Conservation (phyloP, 768 basidiomycete species). For the Candolleomyces efflorescens region DNA sequence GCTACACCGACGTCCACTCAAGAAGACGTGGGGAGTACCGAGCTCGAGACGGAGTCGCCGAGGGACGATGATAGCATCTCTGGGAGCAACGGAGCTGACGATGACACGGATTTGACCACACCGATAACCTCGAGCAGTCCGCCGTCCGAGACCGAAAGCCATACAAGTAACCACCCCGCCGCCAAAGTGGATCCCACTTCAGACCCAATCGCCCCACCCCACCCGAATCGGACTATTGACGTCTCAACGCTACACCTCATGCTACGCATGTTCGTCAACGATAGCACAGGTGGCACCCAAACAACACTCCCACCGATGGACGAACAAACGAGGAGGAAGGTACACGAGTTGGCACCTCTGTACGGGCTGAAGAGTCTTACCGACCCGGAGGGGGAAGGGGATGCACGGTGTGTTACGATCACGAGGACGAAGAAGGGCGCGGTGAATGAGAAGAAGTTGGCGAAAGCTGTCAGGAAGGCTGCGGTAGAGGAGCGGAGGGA, state of each 20-base stretch:
- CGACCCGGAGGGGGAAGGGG: constrained; percentile 65
- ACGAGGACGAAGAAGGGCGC: constrained; percentile 60
- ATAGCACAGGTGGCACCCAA: constrained; percentile 44
- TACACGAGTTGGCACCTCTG: constrained; percentile 74
- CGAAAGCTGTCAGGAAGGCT: no score
- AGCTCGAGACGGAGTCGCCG: no score
- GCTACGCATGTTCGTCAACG: constrained; percentile 63
- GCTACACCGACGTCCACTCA: no score
- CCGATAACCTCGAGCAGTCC: constrained; percentile 50
- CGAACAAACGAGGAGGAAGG: constrained; percentile 61
- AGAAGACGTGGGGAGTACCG: no score
- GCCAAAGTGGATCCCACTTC: constrained; percentile 36
- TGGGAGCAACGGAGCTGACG: no score
- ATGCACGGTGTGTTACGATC: constrained; percentile 70
- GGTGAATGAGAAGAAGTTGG: no score
- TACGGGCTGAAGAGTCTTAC: constrained; percentile 79
- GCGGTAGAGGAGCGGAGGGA: constrained; percentile 60
- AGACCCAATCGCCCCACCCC: constrained; percentile 34
- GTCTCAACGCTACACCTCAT: constrained; percentile 61
- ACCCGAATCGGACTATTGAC: constrained; percentile 54
- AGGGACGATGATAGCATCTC: no score
- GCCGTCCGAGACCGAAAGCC: constrained; percentile 70
- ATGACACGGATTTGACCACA: constrained; percentile 55
- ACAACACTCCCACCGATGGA: constrained; percentile 78
- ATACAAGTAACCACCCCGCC: constrained; percentile 61